A percentile compares a stretch with the other conserved stretches of the same genome.
Evolutionary conservation across 345 rosid genomes (phyloP).

Genomic region (Rhizophora apiculata): DNA sequence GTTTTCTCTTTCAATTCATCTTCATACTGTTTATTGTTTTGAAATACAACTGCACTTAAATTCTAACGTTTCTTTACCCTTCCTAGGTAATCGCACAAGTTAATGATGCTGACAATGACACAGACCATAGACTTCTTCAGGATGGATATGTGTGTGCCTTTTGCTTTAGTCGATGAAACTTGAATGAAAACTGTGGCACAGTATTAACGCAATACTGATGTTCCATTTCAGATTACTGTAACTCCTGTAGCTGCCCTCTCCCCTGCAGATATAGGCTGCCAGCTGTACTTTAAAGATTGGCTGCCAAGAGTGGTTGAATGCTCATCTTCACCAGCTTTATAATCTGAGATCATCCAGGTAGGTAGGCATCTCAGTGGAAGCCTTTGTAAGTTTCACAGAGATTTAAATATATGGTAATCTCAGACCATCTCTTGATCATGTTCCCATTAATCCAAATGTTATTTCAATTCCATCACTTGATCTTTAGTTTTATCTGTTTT

Average conservation of each 20-base stretch:
- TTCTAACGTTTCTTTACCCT: not conserved
- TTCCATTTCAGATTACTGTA: conserved; percentile 65
- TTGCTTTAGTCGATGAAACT: conserved; percentile 4
- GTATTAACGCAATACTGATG: conserved; percentile 3
- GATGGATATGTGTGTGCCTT: conserved; percentile 69
- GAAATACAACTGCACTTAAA: not conserved
- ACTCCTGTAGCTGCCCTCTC: conserved; percentile 75
- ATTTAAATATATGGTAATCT: too few relatives aligned
- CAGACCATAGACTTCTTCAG: conserved; percentile 52
- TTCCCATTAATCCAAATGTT: too few relatives aligned
- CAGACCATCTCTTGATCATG: too few relatives aligned
- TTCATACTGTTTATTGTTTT: not conserved
- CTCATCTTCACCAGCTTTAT: conserved; percentile 53
- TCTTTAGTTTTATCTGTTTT: too few relatives aligned
- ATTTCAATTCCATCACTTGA: too few relatives aligned
- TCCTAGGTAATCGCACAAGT: conserved; percentile 35
- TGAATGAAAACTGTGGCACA: conserved; percentile 1
- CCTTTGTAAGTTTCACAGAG: not conserved
- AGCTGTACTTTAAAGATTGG: conserved; percentile 60
- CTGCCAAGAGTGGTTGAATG: conserved; percentile 44
- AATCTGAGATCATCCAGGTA: conserved; percentile 12
- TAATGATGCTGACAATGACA: conserved; percentile 43
- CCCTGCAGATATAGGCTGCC: conserved; percentile 47
- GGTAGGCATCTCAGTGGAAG: not conserved
- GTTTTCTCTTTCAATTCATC: not conserved